A percentile compares a stretch with the other conserved stretches of the same genome.
These are phyloP conservation scores for Termitomyces sp. DNA, from an alignment of 768 basidiomycete genomes.

Conservation along the genomic window DNA sequence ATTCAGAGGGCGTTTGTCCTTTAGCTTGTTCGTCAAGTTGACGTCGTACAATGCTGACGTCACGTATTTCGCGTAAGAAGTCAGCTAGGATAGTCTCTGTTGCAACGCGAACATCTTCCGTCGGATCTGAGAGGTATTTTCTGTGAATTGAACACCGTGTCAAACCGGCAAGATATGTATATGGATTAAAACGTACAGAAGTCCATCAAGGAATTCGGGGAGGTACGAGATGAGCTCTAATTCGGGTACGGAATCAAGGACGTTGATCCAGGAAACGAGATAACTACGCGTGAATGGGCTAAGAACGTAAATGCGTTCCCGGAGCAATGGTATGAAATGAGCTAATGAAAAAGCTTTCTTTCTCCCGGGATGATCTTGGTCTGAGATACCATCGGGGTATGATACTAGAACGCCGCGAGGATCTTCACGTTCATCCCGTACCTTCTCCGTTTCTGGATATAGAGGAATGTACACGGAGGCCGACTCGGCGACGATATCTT, in stretches of 20 bases:
- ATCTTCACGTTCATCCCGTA: conserved; percentile 53
- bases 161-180: conserved; percentile 1
- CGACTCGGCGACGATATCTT: conserved; percentile 96
- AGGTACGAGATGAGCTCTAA: conserved; percentile 92
- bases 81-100: conserved; percentile 87
- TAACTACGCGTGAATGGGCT: conserved; percentile 95
- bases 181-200: conserved; percentile 59
- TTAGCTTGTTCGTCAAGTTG: conserved; percentile 52
- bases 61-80: conserved; percentile 86
- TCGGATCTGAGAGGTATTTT: conserved; percentile 94
- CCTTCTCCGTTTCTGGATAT: conserved; percentile 72
- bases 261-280: conserved; percentile 94
- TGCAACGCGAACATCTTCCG: conserved; percentile 85
- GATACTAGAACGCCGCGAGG: conserved; percentile 58
- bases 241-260: conserved; percentile 94
- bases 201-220: conserved; percentile 90
- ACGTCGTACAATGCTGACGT: conserved; percentile 71
- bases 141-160: conserved; percentile 31
- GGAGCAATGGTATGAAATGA: conserved; percentile 89
- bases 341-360: conserved; percentile 89
- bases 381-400: conserved; percentile 45
- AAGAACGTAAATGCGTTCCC: conserved; percentile 91
- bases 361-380: conserved; percentile 33
- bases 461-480: conserved; percentile 92
- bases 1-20: conserved; percentile 35